phyloP scores from a whole-genome alignment of 176 grass and related monocot genomes.

The Aegilops umbellulata region DNA sequence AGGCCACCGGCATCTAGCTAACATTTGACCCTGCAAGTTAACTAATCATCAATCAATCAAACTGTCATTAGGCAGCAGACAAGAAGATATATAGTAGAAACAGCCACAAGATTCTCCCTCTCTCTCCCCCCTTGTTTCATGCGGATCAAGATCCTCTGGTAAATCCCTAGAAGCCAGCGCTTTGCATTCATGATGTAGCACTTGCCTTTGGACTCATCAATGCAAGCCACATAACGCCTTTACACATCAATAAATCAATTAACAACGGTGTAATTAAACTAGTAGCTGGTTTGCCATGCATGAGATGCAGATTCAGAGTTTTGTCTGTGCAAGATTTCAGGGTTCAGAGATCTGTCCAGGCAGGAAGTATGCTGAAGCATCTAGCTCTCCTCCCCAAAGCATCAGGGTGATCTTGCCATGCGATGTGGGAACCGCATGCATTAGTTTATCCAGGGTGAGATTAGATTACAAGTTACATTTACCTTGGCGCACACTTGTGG shows the following conservation, averaged over 20 bases:
- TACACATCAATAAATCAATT: slow-evolving; percentile 28
- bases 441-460: slow-evolving; percentile 27
- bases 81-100: neutral
- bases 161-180: slow-evolving; percentile 33
- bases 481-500: neutral
- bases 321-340: neutral
- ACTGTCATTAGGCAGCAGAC: slow-evolving; percentile 22
- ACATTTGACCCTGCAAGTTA: slow-evolving; percentile 40
- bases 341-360: slow-evolving; percentile 2
- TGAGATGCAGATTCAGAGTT: slow-evolving; percentile 27
- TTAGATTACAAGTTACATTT: slow-evolving; percentile 22
- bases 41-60: slow-evolving; percentile 13
- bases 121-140: slow-evolving; percentile 4
- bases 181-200: slow-evolving; percentile 15
- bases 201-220: slow-evolving; percentile 48
- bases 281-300: neutral
- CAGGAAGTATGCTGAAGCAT: slow-evolving; percentile 30
- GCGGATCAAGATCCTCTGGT: slow-evolving; percentile 27
- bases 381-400: slow-evolving; percentile 27
- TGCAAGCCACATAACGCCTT: slow-evolving; percentile 36
- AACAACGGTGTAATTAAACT: slow-evolving; percentile 21
- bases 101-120: slow-evolving; percentile 32
- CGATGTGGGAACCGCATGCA: slow-evolving; percentile 26
- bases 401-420: slow-evolving; percentile 35
- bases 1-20: slow-evolving; percentile 15